phyloP scores from a whole-genome alignment of 768 basidiomycete genomes.

The Hygrophoropsis aurantiaca region DNA sequence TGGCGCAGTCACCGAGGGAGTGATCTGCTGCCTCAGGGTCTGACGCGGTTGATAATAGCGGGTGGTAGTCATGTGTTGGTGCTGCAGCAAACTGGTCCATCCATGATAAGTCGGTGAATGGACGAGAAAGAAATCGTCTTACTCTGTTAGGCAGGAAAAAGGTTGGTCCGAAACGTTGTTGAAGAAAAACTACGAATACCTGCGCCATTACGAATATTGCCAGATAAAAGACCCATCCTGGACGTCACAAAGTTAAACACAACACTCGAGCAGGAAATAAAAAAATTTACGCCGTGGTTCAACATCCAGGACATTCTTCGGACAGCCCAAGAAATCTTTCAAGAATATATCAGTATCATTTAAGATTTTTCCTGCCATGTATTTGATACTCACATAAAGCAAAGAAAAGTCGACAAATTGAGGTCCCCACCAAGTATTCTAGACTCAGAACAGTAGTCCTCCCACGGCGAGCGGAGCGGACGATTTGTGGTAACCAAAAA shows the following conservation, averaged over 20 bases:
- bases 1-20: constrained; percentile 83
- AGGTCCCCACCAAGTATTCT: constrained; percentile 78
- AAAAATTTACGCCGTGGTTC: constrained; percentile 62
- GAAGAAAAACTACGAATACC: constrained; percentile 60
- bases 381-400: constrained; percentile 63
- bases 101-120: background rate
- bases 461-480: constrained; percentile 70
- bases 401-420: constrained; percentile 65
- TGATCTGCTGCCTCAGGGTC: constrained; percentile 77
- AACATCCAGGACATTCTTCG: constrained; percentile 83
- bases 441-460: constrained; percentile 65
- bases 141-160: constrained; percentile 82
- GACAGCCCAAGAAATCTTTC: constrained; percentile 79
- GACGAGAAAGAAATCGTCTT: constrained; percentile 28
- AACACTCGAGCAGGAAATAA: constrained; percentile 5
- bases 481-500: constrained; percentile 87
- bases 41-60: constrained; percentile 50
- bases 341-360: constrained; percentile 6
- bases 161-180: constrained; percentile 74
- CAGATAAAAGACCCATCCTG: constrained; percentile 70
- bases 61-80: constrained; percentile 84
- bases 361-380: background rate
- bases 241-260: background rate
- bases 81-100: constrained; percentile 52
- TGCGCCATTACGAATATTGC: constrained; percentile 63